Percentiles rank a stretch among this genome's conserved stretches.
phyloP scores from a whole-genome alignment of 148 eudicot genomes.

The Persicaria tinctoria region DNA sequence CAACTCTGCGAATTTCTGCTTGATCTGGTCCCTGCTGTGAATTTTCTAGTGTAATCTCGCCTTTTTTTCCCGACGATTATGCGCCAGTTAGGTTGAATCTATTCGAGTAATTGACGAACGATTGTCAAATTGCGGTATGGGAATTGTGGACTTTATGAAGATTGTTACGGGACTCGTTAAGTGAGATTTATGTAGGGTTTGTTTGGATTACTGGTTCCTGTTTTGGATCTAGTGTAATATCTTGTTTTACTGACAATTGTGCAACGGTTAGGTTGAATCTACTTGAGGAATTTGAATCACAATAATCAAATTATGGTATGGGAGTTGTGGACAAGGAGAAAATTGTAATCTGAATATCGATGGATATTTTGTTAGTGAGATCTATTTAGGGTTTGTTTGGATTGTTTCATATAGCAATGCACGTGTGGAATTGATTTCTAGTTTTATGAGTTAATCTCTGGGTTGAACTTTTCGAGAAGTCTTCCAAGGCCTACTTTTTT shows the following conservation, averaged over 20 bases:
- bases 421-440: not conserved
- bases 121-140: not conserved
- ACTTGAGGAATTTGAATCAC: too few species aligned
- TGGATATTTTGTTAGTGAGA: not conserved
- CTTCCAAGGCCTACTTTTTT: not conserved
- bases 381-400: slow-evolving; percentile 6
- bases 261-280: too few species aligned
- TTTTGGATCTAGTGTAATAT: too few species aligned
- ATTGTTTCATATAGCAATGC: not conserved
- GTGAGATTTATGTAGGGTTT: slow-evolving; percentile 7
- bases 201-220: not conserved
- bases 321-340: not conserved
- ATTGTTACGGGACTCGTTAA: not conserved
- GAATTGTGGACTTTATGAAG: not conserved
- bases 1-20: not conserved
- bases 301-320: too few species aligned
- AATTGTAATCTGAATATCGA: not conserved
- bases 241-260: too few species aligned
- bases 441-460: not conserved
- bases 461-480: not conserved
- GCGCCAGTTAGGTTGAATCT: not conserved
- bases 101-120: not conserved
- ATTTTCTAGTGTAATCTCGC: not conserved
- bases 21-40: slow-evolving; percentile 3
- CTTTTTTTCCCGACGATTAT: not conserved